phyloP scores from a whole-genome alignment of 169 alveolate species.

The Eimeria brunetti region DNA sequence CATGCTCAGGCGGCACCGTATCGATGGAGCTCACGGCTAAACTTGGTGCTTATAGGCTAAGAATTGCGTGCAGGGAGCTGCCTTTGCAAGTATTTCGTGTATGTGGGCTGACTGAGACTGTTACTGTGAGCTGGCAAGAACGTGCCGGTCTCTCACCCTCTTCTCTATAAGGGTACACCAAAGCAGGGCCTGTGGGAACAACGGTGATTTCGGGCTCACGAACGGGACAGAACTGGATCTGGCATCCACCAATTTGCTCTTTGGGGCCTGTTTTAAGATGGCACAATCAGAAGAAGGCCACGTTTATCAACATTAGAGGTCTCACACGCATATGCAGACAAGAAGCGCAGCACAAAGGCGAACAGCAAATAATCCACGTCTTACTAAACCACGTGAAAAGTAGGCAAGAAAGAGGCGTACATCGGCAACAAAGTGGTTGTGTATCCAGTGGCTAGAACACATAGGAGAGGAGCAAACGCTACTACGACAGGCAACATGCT shows the following conservation, averaged over 20 bases:
- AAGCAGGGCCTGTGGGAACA: constrained; percentile 47
- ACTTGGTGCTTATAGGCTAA: background rate
- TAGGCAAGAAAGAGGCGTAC: background rate
- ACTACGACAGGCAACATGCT: background rate
- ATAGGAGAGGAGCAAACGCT: background rate
- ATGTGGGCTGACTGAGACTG: background rate
- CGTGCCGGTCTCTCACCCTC: constrained; percentile 42
- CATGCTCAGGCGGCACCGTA: background rate
- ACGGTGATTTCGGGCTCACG: constrained; percentile 58
- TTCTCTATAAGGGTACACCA: constrained; percentile 53
- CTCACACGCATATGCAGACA: background rate
- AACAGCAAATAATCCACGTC: background rate
- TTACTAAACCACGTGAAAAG: background rate
- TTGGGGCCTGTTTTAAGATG: constrained; percentile 42
- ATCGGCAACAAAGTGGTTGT: background rate
- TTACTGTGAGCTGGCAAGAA: background rate
- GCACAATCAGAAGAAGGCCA: background rate
- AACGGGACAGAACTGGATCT: constrained; percentile 48
- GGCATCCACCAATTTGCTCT: constrained; percentile 55
- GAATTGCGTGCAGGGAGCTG: background rate
- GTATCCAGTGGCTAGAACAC: background rate
- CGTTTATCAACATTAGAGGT: background rate
- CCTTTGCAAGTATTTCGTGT: background rate
- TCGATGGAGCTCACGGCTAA: background rate
- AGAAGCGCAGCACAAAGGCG: background rate